Conservation (phyloP, 1,284 basidiomycete genomes). For the Sanghuangporus sanghuang region DNA sequence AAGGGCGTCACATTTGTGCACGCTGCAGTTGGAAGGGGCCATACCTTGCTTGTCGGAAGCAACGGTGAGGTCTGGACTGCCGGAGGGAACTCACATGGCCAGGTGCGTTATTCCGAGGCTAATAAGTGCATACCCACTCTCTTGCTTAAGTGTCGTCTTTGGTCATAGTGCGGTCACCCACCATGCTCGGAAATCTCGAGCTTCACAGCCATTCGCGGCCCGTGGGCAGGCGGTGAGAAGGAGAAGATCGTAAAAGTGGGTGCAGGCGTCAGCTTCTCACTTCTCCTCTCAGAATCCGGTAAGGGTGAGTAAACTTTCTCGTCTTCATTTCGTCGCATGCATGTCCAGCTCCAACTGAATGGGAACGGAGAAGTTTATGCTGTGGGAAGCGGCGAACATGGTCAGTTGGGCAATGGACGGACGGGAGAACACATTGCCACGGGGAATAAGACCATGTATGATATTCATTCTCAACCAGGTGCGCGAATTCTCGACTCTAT, state of each 20-base stretch:
- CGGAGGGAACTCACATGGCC: slow-evolving; percentile 81
- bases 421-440: slow-evolving; percentile 86
- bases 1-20: slow-evolving; percentile 65
- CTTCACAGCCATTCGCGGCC: slow-evolving; percentile 62
- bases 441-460: slow-evolving; percentile 78
- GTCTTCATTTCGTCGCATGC: slow-evolving; percentile 1
- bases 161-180: slow-evolving; percentile 63
- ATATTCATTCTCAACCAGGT: slow-evolving; percentile 76
- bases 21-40: slow-evolving; percentile 79
- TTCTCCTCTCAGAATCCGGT: slow-evolving; percentile 76
- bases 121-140: background rate
- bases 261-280: slow-evolving; percentile 80
- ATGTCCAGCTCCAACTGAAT: background rate
- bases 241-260: slow-evolving; percentile 69
- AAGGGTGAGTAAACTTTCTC: slow-evolving; percentile 43
- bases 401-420: slow-evolving; percentile 87
- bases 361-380: slow-evolving; percentile 60
- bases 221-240: slow-evolving; percentile 47
- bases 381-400: slow-evolving; percentile 89
- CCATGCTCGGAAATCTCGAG: slow-evolving; percentile 54
- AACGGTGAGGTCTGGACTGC: slow-evolving; percentile 81
- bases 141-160: background rate
- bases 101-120: slow-evolving; percentile 42
- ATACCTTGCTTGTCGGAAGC: slow-evolving; percentile 80
- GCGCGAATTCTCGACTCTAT: slow-evolving; percentile 25